phyloP scores from a whole-genome alignment of 306 rosid genomes.

The Sophora flavescens region DNA sequence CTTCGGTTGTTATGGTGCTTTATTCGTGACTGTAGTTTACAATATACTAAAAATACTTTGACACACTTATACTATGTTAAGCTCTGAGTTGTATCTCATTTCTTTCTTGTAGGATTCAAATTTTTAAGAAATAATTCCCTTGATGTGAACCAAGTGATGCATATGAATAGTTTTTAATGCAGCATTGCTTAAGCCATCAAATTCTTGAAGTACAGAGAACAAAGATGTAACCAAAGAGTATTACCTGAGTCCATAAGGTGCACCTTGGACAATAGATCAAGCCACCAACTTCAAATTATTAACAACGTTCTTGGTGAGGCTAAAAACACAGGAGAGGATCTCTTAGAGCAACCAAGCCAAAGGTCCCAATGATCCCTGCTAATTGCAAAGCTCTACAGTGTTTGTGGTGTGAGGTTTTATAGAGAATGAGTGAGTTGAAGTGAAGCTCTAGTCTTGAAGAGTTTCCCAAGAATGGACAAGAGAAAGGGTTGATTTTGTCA shows the following conservation, averaged over 20 bases:
- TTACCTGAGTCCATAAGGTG: slow-evolving; percentile 51
- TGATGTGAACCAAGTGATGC: neutral
- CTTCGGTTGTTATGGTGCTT: too few species aligned
- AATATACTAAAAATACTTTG: too few species aligned
- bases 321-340: neutral
- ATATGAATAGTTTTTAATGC: neutral
- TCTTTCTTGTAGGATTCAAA: neutral
- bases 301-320: slow-evolving; percentile 21
- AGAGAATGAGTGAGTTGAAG: neutral
- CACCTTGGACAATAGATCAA: slow-evolving; percentile 22
- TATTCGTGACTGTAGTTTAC: neutral
- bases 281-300: slow-evolving; percentile 10
- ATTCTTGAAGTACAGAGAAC: neutral
- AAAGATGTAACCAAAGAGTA: neutral
- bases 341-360: slow-evolving; percentile 35
- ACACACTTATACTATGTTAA: too few species aligned
- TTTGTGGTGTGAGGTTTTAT: slow-evolving; percentile 37
- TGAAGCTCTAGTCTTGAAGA: slow-evolving; percentile 18
- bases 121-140: neutral
- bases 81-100: neutral
- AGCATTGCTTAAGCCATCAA: neutral
- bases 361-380: slow-evolving; percentile 1
- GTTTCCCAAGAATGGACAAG: slow-evolving; percentile 36
- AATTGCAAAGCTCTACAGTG: slow-evolving; percentile 44
- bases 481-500: slow-evolving; percentile 48